Percentiles rank a stretch among this genome's conserved stretches.
These are phyloP conservation scores for Aschersonia sp. DNA, from an alignment of 2,329 filamentous ascomycete species.

Conservation along the genomic window DNA sequence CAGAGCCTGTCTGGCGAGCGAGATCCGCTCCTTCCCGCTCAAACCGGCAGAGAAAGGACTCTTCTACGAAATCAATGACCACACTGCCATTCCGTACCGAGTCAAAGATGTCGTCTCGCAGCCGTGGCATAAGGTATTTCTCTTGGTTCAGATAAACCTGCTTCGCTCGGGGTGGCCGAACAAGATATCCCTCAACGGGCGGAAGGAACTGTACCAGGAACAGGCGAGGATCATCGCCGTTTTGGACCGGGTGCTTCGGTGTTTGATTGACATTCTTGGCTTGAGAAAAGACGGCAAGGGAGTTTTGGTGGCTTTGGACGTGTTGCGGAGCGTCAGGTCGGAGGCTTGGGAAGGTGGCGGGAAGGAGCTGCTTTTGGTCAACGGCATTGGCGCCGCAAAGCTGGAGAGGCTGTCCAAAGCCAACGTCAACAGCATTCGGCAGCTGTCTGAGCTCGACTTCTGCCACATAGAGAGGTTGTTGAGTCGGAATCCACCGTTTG, in stretches of 20 bases:
- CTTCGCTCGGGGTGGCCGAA: slow-evolving; percentile 46
- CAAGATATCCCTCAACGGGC: slow-evolving; percentile 21
- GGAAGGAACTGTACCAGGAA: slow-evolving; percentile 19
- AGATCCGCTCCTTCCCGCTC: slow-evolving; percentile 22
- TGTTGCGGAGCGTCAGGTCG: slow-evolving; percentile 63
- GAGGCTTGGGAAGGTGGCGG: slow-evolving; percentile 70
- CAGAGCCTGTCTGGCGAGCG: slow-evolving; percentile 21
- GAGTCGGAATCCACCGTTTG: slow-evolving; percentile 72
- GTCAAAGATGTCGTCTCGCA: slow-evolving; percentile 30
- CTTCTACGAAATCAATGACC: slow-evolving; percentile 23
- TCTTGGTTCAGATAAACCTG: slow-evolving; percentile 61
- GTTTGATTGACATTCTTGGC: slow-evolving; percentile 23
- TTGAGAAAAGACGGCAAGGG: slow-evolving; percentile 45
- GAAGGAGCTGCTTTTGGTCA: slow-evolving; percentile 70
- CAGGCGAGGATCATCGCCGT: slow-evolving; percentile 16
- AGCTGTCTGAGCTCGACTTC: slow-evolving; percentile 52
- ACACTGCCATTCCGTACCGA: slow-evolving; percentile 22
- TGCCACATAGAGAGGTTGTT: slow-evolving; percentile 64
- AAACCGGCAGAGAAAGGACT: slow-evolving; percentile 18
- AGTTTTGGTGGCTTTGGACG: slow-evolving; percentile 55
- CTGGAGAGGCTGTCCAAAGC: slow-evolving; percentile 59
- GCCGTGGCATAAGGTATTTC: slow-evolving; percentile 58
- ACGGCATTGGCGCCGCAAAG: slow-evolving; percentile 61
- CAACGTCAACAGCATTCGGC: slow-evolving; percentile 57
- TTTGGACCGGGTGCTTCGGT: slow-evolving; percentile 20